Evolutionary conservation across 352 stramenopile species (phyloP).

Genomic region (Phytopythium boreale): DNA sequence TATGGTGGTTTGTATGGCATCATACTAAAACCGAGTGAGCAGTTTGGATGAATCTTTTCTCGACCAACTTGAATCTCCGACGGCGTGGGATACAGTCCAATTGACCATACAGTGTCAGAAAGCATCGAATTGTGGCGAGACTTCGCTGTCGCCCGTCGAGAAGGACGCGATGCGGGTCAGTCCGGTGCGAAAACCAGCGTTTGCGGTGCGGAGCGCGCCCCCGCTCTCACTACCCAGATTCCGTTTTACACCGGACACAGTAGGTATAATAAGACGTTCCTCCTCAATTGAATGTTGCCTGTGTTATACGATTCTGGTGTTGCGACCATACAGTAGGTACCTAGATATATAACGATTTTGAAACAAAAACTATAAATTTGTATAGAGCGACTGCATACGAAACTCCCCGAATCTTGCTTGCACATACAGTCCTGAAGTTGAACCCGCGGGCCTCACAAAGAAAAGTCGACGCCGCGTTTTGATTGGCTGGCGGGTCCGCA

Average conservation of each 20-base stretch:
- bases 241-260: not conserved
- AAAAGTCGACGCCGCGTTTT: not conserved
- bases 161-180: too few relatives aligned
- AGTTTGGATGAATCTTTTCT: constrained; percentile 1
- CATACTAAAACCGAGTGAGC: not conserved
- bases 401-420: constrained; percentile 4
- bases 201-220: not conserved
- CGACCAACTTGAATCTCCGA: constrained; percentile 10
- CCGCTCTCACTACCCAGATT: not conserved
- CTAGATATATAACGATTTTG: too few relatives aligned
- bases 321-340: too few relatives aligned
- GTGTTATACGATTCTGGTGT: too few relatives aligned
- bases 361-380: too few relatives aligned
- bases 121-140: not conserved
- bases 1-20: not conserved
- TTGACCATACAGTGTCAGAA: not conserved
- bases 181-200: not conserved
- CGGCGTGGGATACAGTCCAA: not conserved
- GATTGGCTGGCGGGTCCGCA: not conserved
- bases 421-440: constrained; percentile 1
- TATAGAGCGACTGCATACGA: not conserved
- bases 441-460: not conserved
- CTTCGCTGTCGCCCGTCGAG: not conserved
- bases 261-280: too few relatives aligned
- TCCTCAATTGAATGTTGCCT: too few relatives aligned